A percentile compares a stretch with the other conserved stretches of the same genome.
Conservation (phyloP, 257 asterid genomes). For the Prunella vulgaris region DNA sequence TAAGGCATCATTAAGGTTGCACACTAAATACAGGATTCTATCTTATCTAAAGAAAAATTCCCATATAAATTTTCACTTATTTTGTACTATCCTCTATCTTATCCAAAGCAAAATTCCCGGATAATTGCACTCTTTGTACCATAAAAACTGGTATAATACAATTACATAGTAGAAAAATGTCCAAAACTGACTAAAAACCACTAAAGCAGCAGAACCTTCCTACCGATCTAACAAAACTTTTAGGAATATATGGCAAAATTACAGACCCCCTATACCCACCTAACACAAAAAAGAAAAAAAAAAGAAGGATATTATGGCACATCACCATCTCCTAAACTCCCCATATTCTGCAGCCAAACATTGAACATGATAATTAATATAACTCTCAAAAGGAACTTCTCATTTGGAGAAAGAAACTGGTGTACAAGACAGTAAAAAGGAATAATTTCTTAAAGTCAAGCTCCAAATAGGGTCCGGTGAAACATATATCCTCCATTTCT, state of each 20-base stretch:
- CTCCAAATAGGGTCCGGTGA: not conserved
- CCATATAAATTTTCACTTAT: no score
- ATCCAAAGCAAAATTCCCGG: not conserved
- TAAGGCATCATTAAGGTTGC: not conserved
- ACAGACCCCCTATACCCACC: not conserved
- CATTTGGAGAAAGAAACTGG: no score
- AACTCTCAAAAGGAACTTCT: not conserved
- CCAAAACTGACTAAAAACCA: not conserved
- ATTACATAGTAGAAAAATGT: not conserved
- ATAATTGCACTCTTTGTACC: not conserved
- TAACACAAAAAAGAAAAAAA: not conserved
- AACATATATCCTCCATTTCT: not conserved
- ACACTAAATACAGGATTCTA: not conserved
- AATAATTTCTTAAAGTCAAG: not conserved
- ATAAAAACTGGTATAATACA: not conserved
- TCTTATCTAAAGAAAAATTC: not conserved
- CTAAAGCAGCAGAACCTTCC: not conserved
- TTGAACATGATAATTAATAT: not conserved
- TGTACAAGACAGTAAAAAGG: not conserved
- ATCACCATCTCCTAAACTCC: not conserved
- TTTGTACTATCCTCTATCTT: not conserved
- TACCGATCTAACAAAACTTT: not conserved
- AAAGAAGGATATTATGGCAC: not conserved
- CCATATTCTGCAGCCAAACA: not conserved
- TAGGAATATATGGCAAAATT: not conserved